Conservation (phyloP, 148 eudicot species). For the Spergularia marina region DNA sequence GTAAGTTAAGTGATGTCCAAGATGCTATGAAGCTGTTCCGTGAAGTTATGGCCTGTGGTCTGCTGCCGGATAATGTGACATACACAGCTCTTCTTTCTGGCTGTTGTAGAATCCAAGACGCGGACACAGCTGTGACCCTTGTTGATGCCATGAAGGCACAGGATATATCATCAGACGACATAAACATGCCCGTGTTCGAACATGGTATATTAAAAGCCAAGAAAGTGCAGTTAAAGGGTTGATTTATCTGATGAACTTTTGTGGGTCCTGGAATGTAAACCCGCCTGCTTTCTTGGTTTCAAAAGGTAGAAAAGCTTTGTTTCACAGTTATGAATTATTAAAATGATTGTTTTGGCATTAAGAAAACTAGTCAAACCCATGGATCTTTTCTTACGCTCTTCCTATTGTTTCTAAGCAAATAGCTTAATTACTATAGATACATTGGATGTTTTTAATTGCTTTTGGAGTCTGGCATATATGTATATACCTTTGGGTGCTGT, state of each 20-base stretch:
- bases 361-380: no score
- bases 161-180: constrained; percentile 42
- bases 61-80: constrained; percentile 52
- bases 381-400: no score
- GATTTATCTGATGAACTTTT: constrained; percentile 16
- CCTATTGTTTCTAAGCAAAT: neutral
- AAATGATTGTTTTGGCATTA: no score
- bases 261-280: neutral
- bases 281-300: neutral
- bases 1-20: constrained; percentile 47
- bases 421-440: neutral
- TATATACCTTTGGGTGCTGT: neutral
- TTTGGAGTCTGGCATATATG: constrained; percentile 6
- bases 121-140: constrained; percentile 42
- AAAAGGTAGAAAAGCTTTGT: neutral
- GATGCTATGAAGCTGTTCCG: constrained; percentile 49
- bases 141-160: constrained; percentile 37
- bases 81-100: constrained; percentile 57
- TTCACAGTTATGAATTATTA: neutral
- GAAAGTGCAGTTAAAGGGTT: constrained; percentile 31
- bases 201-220: constrained; percentile 41
- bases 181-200: constrained; percentile 30
- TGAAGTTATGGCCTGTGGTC: constrained; percentile 54
- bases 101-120: constrained; percentile 34
- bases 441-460: neutral